Evolutionary conservation across 352 stramenopile genomes (phyloP).

Genomic region (Aphanomyces invadans): DNA sequence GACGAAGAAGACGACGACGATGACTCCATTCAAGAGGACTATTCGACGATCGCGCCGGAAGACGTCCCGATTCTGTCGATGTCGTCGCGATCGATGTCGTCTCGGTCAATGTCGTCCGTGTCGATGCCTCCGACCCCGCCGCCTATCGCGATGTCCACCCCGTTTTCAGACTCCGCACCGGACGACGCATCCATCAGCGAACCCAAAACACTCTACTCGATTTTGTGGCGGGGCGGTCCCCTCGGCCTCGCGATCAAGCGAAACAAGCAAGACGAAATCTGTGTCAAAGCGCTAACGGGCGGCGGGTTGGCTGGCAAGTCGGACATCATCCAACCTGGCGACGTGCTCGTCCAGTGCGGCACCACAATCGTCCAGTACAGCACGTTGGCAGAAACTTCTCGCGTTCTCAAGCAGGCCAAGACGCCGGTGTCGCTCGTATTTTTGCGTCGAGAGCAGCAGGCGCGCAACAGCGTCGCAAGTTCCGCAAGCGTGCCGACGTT

Average conservation of each 20-base stretch:
- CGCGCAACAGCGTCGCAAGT: background rate
- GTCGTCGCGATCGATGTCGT: background rate
- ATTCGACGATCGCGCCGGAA: slow-evolving; percentile 11
- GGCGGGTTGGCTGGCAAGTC: slow-evolving; percentile 17
- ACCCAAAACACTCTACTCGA: slow-evolving; percentile 39
- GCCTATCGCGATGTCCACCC: background rate
- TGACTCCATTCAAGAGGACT: background rate
- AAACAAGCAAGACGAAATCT: slow-evolving; percentile 23
- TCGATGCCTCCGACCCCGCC: background rate
- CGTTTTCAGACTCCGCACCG: background rate
- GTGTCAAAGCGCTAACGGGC: slow-evolving; percentile 22
- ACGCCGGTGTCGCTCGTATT: slow-evolving; percentile 24
- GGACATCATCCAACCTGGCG: slow-evolving; percentile 23
- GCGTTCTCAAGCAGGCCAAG: slow-evolving; percentile 11
- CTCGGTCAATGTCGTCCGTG: background rate
- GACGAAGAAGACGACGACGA: background rate
- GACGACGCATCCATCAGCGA: no score
- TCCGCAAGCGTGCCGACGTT: background rate
- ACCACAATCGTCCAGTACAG: slow-evolving; percentile 12
- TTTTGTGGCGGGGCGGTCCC: slow-evolving; percentile 68
- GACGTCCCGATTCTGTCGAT: slow-evolving; percentile 2
- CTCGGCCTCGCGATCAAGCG: slow-evolving; percentile 75
- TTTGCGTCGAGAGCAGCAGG: background rate
- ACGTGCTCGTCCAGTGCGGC: slow-evolving; percentile 16
- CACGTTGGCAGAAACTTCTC: slow-evolving; percentile 13